phyloP scores from a whole-genome alignment of 2,329 filamentous ascomycete genomes.

The Ophiobolus disseminans region DNA sequence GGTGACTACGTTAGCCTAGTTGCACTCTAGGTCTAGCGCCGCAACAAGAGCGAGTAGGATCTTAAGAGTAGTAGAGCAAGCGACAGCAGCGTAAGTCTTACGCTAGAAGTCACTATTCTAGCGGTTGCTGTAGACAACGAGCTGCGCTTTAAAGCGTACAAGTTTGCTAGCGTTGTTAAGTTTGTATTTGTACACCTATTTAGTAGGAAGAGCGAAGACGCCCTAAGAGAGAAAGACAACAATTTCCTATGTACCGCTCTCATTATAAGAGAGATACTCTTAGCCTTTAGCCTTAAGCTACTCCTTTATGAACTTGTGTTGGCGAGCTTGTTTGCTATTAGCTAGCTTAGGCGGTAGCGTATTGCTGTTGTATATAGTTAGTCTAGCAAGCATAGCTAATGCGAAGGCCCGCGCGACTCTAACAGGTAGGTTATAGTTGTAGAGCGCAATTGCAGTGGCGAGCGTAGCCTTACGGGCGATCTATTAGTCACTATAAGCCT shows the following conservation, averaged over 20 bases:
- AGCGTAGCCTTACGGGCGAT: background rate
- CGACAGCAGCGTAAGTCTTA: background rate
- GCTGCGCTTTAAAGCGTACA: background rate
- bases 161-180: background rate
- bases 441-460: background rate
- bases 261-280: background rate
- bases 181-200: background rate
- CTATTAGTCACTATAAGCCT: background rate
- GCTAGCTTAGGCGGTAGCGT: slow-evolving; percentile 1
- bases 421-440: slow-evolving; percentile 1
- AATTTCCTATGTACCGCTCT: slow-evolving; percentile 1
- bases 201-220: background rate
- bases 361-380: slow-evolving; percentile 4
- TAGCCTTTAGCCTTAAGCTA: slow-evolving; percentile 1
- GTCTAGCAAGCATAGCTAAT: background rate
- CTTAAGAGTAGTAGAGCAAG: too few relatives aligned
- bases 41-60: too few relatives aligned
- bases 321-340: slow-evolving; percentile 2
- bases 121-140: background rate
- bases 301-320: background rate
- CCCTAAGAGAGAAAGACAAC: background rate
- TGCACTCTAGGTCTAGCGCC: too few relatives aligned
- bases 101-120: background rate
- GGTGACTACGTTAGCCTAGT: too few relatives aligned
- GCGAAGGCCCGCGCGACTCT: slow-evolving; percentile 1